Percentiles rank a stretch among this genome's conserved stretches.
These are phyloP conservation scores for Cryptococcus hybrid DNA, from an alignment of 1,284 basidiomycete genomes.

Conservation along the genomic window DNA sequence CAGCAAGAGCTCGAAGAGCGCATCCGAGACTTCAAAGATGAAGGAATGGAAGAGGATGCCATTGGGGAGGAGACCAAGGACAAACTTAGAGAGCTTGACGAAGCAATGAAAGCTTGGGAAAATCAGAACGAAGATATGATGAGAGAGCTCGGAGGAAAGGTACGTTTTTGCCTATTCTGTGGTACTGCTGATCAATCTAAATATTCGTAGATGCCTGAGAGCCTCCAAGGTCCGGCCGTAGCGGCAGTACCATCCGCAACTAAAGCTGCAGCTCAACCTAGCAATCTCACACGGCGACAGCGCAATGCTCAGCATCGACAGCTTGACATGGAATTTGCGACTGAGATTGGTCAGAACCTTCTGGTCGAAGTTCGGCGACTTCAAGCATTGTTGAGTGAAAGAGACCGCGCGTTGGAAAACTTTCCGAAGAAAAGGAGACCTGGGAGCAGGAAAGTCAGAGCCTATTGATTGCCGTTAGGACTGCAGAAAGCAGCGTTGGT, in stretches of 20 bases:
- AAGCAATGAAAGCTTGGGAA: slow-evolving; percentile 77
- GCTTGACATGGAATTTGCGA: slow-evolving; percentile 75
- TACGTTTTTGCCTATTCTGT: slow-evolving; percentile 46
- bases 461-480: slow-evolving; percentile 64
- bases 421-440: slow-evolving; percentile 80
- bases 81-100: slow-evolving; percentile 71
- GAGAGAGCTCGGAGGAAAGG: slow-evolving; percentile 67
- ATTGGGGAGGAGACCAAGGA: slow-evolving; percentile 60
- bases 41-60: slow-evolving; percentile 56
- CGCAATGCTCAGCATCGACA: slow-evolving; percentile 51
- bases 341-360: slow-evolving; percentile 89
- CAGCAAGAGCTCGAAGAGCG: slow-evolving; percentile 86
- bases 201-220: slow-evolving; percentile 11
- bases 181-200: neutral
- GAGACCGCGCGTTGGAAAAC: slow-evolving; percentile 81
- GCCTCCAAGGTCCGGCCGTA: slow-evolving; percentile 6
- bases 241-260: slow-evolving; percentile 4
- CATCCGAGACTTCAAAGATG: slow-evolving; percentile 70
- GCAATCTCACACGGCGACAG: slow-evolving; percentile 45
- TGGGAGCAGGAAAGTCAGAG: slow-evolving; percentile 68
- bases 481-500: slow-evolving; percentile 77
- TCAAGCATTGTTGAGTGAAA: slow-evolving; percentile 81
- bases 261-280: slow-evolving; percentile 29
- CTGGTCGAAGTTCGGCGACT: slow-evolving; percentile 83
- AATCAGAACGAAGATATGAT: slow-evolving; percentile 76